Evolutionary conservation across 768 basidiomycete species (phyloP), one percentile per base, ranked within the genome.

Genomic region (Hygrocybe punicea): DNA sequence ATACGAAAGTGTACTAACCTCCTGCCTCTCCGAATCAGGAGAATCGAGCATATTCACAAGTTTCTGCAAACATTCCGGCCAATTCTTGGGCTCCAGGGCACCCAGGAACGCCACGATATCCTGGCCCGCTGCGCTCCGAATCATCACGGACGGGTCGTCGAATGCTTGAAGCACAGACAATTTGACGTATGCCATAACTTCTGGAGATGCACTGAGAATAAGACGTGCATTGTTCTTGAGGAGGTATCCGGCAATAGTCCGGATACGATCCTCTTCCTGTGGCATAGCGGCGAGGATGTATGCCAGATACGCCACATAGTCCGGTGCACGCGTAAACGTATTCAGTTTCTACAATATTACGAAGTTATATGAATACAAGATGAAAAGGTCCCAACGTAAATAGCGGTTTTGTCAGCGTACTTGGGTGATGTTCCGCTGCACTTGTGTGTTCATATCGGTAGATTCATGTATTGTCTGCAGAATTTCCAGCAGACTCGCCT

Each of bases 271-370:
- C 68, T 94, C 89, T 74, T 98, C 93, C 58, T 83, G 79, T 2
- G 86, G 80, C 78, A 91, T 75, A 45, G 81, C 79, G 57, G 88
- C 85, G 61, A 98, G 84, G 76, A 98, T 94, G 71, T 95, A 91
- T 19, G 90, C 90, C 61, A 99, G 86, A 81, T 99, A 98, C 56
- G 89, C 94, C 58, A 93, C 87, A 71, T 97, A 98, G 72, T 97
- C 93, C 46, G 94, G 91, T 61, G 87, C 86, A 65, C 86, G 85
- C 68, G 91, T 87, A 72, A 91, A 93, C 60, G 77, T 81, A 71
- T 90, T 92, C 61, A 94, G 81, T 89, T 91, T 92, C 91, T 93
- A 63, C 6, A 52, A 35, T 48, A 48, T 55, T 46, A 40, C 50
- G 59, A 58, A 51, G 52, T 44, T 36, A 51, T 51, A 49, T 60